Evolutionary conservation across 495 filamentous ascomycete species (phyloP), one percentile per base, ranked within the genome.

Genomic region (Paragyromitra xinjiangensis): DNA sequence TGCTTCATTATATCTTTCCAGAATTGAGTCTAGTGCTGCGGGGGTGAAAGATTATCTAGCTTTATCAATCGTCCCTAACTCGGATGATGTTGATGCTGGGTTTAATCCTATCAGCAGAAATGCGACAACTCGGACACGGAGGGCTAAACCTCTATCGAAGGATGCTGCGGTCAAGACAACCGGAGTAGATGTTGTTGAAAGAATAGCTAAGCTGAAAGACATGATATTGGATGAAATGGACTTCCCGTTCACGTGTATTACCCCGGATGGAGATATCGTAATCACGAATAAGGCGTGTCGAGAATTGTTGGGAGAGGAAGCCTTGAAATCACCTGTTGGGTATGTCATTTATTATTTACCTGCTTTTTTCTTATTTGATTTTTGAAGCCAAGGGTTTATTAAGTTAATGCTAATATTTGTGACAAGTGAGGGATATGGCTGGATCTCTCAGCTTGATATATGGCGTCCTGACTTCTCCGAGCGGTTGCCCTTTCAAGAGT

Each of bases 201-300:
- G 61, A 37, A 62, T 74, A 9, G 59, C 72, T 8, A 71, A 62
- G 24, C 37, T 82, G 26, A 82, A 82, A 55, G 81, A 80, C 34
- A 62, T 77, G 66, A 73, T 82, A 42, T 65, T 82, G 26, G 77
- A 82, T 62, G 77, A 82, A 50, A 80, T 82, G 80, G 73, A 82
- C 16, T 75, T 70, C 59, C 75, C 67, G 29, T 80, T 80, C 70
- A 72, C 81, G n/a, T 81, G 58, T 6, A 50, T 82, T 8, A 81
- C 78, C 4, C 65, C 56, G 6, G 71, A 80, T 59, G 73, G 78
- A n/a, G 78, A 82, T 61, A 69, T 81, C 5, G 55, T 79, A 22
- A 78, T 82, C 44, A 82, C 80, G 0, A 82, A 82, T 22, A 73
- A 67, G 29, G 77, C 80, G 3, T 82, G 77, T 19, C 65, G 62